phyloP scores from a whole-genome alignment of 192 early-diverging fungal species.

The Backusella tarrabulga region DNA sequence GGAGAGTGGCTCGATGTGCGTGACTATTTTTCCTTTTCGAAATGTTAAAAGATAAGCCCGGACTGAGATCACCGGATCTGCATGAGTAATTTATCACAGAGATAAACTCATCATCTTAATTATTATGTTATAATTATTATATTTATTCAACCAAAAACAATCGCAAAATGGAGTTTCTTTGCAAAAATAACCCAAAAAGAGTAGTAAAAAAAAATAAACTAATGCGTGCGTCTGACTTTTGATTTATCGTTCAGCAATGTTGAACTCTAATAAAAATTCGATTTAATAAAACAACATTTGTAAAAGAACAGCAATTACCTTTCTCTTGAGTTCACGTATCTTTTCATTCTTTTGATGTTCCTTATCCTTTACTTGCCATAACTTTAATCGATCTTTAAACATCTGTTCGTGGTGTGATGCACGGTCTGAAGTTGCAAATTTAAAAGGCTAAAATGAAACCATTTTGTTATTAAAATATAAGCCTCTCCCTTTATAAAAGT shows the following conservation, averaged over 20 bases:
- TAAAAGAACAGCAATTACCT: background rate
- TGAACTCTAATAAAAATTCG: background rate
- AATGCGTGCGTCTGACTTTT: background rate
- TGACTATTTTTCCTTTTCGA: background rate
- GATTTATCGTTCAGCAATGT: background rate
- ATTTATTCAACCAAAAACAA: too few relatives aligned
- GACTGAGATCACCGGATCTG: too few relatives aligned
- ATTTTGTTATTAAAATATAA: background rate
- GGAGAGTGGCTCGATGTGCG: background rate
- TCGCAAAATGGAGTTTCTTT: too few relatives aligned
- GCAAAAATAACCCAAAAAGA: background rate
- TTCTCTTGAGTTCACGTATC: constrained; percentile 2
- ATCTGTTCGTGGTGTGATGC: background rate
- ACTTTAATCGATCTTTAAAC: background rate
- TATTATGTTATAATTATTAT: background rate
- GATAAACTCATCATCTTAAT: background rate
- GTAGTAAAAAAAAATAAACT: background rate
- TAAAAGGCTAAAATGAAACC: background rate
- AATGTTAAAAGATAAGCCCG: background rate
- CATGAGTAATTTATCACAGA: too few relatives aligned
- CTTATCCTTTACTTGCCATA: constrained; percentile 4
- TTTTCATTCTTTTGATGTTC: background rate
- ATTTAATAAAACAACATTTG: background rate
- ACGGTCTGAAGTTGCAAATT: background rate
- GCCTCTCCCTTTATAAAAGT: background rate